These are phyloP conservation scores for Avicennia marina DNA, from an alignment of 257 asterid genomes.

Conservation along the genomic window DNA sequence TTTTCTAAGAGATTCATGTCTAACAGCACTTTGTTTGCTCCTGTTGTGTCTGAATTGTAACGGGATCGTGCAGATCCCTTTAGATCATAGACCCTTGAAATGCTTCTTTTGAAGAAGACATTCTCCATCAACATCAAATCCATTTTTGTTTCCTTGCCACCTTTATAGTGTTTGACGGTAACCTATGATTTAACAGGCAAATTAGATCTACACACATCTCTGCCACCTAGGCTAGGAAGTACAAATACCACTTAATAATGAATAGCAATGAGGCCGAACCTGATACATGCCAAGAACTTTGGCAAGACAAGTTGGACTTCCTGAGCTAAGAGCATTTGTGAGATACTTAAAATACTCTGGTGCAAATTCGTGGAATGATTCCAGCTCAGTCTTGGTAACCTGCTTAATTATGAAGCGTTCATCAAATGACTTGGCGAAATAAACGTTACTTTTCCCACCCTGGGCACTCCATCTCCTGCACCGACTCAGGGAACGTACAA, in stretches of 20 bases:
- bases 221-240: neutral
- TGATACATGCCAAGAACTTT: conserved; percentile 90
- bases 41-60: conserved; percentile 55
- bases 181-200: conserved; percentile 33
- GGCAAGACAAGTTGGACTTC: conserved; percentile 95
- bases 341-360: conserved; percentile 70
- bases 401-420: conserved; percentile 87
- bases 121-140: conserved; percentile 98
- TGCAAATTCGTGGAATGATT: conserved; percentile 78
- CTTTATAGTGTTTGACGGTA: conserved; percentile 50
- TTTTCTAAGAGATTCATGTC: conserved; percentile 66
- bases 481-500: conserved; percentile 74
- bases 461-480: conserved; percentile 91
- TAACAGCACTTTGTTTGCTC: conserved; percentile 54
- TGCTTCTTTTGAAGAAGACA: conserved; percentile 67
- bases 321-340: conserved; percentile 54
- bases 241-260: too few relatives aligned
- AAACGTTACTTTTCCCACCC: conserved; percentile 97
- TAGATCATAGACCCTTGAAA: conserved; percentile 75
- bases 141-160: conserved; percentile 88
- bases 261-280: too few relatives aligned
- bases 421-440: conserved; percentile 81
- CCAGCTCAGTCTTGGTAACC: conserved; percentile 90
- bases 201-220: too few relatives aligned
- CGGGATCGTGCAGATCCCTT: conserved; percentile 57